Percentiles rank a stretch among this genome's conserved stretches.
phyloP scores from a whole-genome alignment of 208 protist species.

The Trichomonas vaginalis region DNA sequence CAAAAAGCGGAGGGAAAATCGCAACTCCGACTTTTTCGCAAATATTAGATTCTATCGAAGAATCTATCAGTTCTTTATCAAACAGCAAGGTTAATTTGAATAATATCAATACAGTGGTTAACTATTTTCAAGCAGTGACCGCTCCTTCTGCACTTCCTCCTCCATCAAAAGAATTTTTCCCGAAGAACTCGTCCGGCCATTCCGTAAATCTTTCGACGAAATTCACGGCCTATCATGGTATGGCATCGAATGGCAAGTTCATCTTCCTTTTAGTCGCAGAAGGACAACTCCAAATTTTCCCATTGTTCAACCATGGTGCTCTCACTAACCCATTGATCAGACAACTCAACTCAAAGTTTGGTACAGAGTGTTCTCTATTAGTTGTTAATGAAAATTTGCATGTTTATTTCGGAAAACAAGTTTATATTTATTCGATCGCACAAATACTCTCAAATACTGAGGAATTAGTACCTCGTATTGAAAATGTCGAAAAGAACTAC shows the following conservation, averaged over 20 bases:
- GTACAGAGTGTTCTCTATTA: not conserved
- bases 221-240: not conserved
- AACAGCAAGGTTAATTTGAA: not conserved
- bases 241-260: not conserved
- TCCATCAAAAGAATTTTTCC: not conserved
- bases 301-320: not conserved
- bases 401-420: not conserved
- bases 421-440: not conserved
- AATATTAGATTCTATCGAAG: not conserved
- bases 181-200: not conserved
- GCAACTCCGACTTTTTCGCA: not conserved
- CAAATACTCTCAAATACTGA: not conserved
- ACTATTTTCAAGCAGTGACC: not conserved
- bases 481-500: not conserved
- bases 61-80: not conserved
- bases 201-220: not conserved
- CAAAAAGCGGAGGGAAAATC: not conserved
- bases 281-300: not conserved
- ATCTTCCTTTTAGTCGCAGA: not conserved
- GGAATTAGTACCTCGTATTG: not conserved
- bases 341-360: not conserved
- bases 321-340: not conserved
- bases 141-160: not conserved
- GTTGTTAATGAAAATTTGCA: not conserved
- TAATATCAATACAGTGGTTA: not conserved